phyloP scores from a whole-genome alignment of 352 stramenopile genomes.

The Phytopythium montanum region DNA sequence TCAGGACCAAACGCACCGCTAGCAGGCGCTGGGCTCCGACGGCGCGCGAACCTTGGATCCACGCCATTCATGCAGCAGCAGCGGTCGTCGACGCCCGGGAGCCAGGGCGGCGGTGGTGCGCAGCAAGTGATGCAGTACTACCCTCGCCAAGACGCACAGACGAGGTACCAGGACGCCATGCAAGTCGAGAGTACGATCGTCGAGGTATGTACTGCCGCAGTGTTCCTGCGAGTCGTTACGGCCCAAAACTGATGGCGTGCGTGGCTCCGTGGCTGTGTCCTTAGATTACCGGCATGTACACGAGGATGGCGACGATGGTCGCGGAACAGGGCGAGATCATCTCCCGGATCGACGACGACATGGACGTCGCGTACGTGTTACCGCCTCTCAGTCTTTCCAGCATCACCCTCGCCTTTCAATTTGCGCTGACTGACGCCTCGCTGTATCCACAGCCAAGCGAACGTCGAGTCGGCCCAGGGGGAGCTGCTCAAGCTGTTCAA shows the following conservation, averaged over 20 bases:
- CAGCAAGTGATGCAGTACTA: constrained; percentile 65
- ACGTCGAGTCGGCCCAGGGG: constrained; percentile 66
- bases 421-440: no score
- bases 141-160: constrained; percentile 64
- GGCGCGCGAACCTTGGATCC: constrained; percentile 52
- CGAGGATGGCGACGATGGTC: constrained; percentile 80
- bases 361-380: constrained; percentile 77
- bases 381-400: no score
- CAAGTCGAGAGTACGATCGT: constrained; percentile 85
- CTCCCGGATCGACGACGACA: constrained; percentile 81
- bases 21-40: constrained; percentile 39
- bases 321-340: constrained; percentile 79
- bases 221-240: background rate
- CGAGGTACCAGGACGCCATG: constrained; percentile 66
- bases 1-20: constrained; percentile 9
- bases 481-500: constrained; percentile 85
- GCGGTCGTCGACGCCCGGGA: constrained; percentile 24
- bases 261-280: background rate
- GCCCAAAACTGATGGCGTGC: background rate
- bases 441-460: constrained; percentile 43
- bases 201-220: constrained; percentile 32
- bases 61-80: constrained; percentile 81
- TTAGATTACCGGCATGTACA: constrained; percentile 87
- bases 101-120: constrained; percentile 13
- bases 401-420: no score